Base-by-base conservation (phyloP, 2,329 filamentous ascomycete species). In the Hypoxylon sp. region DNA sequence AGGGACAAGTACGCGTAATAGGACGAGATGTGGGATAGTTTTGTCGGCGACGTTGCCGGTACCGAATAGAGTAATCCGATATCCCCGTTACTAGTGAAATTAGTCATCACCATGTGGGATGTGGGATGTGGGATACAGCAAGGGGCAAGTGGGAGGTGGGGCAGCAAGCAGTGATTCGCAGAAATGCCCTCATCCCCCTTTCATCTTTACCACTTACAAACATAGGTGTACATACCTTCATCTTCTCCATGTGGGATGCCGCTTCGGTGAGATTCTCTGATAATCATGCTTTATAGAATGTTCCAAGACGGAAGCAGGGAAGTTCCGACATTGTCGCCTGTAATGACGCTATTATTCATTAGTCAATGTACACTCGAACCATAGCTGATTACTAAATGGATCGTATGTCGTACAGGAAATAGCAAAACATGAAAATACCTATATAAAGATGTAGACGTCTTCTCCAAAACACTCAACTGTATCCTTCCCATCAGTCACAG, bases 81-180 rank as follows among this genome's bases (percentile, higher is more conserved):
- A 59, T 51, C 32, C 5, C 59, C 63, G 45, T 9, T 17, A 10
- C 13, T n/a, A 41, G 28, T 7, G 48, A 56, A 13, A 49, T 66
- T 64, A 62, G 63, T 59, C 48, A 66, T 59, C 21, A 0, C 9
- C 5, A 65, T 61, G 63, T 57, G 63, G 60, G 46, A 71, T 71
- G 60, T 55, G 59, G 62, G 55, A 63, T 65, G 62, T 60, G 55
- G 56, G 61, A 63, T 65, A 23, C 14, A 10, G 17, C 3, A 21
- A 30, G 28, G 23, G 34, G 21, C 23, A 46, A 21, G 53, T 56
- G 32, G 19, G 41, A 41, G 56, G 50, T 51, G 59, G 48, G 58
- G 51, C 30, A 30, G 19, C 23, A 13, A 13, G 46, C 14, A 34
- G 49, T 55, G 21, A 48, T 46, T 32, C 48, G 21, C 17, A 34